Percentiles rank a stretch among this genome's conserved stretches.
phyloP scores from a whole-genome alignment of 805 yeast genomes.

The Wickerhamiella allomyrinae region DNA sequence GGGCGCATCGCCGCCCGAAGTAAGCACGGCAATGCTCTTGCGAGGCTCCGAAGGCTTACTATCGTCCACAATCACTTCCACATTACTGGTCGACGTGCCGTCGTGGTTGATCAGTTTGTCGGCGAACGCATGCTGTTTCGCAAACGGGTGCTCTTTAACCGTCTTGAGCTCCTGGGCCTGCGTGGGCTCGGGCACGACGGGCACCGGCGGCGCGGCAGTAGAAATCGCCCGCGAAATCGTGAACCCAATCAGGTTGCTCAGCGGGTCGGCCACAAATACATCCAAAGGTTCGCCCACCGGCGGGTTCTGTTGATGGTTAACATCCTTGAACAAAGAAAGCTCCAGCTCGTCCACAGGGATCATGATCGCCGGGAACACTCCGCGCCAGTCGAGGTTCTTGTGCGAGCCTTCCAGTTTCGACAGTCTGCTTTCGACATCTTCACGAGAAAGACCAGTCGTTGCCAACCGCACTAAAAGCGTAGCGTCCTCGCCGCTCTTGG shows the following conservation, averaged over 20 bases:
- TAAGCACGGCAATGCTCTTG: conserved; percentile 80
- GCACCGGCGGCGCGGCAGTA: no score
- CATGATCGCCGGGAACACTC: conserved; percentile 31
- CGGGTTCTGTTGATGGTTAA: conserved; percentile 34
- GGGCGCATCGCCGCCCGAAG: conserved; percentile 97
- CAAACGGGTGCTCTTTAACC: not conserved
- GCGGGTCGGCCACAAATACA: conserved; percentile 65
- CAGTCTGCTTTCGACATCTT: conserved; percentile 14
- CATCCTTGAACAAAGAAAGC: conserved; percentile 32
- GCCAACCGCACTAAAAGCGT: conserved; percentile 23
- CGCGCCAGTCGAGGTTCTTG: conserved; percentile 35
- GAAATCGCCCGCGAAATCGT: conserved; percentile 24
- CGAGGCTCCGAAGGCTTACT: conserved; percentile 10
- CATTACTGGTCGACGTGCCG: not conserved
- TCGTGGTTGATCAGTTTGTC: not conserved
- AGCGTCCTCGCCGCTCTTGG: conserved; percentile 15
- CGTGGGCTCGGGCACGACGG: no score
- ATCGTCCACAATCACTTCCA: not conserved
- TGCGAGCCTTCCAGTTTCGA: conserved; percentile 11
- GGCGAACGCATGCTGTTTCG: not conserved
- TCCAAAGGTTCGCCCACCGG: conserved; percentile 62
- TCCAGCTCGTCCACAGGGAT: conserved; percentile 30
- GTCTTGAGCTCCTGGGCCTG: no score
- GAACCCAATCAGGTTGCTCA: conserved; percentile 73
- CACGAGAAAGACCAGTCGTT: conserved; percentile 16